phyloP scores from a whole-genome alignment of 2,329 filamentous ascomycete genomes.

The Aplosporella prunicola region DNA sequence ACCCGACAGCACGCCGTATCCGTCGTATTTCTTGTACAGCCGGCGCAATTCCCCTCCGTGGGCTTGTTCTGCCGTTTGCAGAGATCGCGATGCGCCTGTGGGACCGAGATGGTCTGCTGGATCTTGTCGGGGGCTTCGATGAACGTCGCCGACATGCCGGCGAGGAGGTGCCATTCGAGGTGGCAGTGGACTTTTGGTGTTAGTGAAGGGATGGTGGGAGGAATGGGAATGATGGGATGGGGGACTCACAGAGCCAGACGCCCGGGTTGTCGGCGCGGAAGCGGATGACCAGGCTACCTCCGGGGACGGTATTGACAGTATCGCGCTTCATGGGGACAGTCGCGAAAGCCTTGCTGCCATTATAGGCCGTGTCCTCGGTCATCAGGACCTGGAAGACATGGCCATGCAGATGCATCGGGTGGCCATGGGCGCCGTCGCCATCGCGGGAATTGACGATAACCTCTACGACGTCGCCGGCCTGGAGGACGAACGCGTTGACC shows the following conservation, averaged over 20 bases:
- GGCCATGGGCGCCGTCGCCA: slow-evolving; percentile 13
- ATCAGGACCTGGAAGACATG: slow-evolving; percentile 58
- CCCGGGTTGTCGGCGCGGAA: slow-evolving; percentile 53
- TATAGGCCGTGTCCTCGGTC: slow-evolving; percentile 34
- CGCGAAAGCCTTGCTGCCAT: slow-evolving; percentile 40
- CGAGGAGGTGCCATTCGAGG: slow-evolving; percentile 47
- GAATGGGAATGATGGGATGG: not conserved
- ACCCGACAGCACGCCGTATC: not conserved
- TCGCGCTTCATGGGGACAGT: slow-evolving; percentile 57
- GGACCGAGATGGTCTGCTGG: slow-evolving; percentile 7
- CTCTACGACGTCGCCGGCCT: slow-evolving; percentile 15
- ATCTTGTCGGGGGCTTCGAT: slow-evolving; percentile 21
- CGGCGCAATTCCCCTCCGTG: slow-evolving; percentile 10
- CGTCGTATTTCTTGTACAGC: not conserved
- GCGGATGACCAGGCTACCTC: slow-evolving; percentile 56
- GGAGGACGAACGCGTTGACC: slow-evolving; percentile 22
- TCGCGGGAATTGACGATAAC: slow-evolving; percentile 18
- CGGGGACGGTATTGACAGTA: slow-evolving; percentile 52
- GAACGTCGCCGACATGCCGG: slow-evolving; percentile 22
- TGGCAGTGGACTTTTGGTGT: slow-evolving; percentile 65
- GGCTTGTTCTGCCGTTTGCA: slow-evolving; percentile 2
- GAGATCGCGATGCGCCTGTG: not conserved
- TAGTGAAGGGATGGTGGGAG: no score
- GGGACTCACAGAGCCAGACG: slow-evolving; percentile 34
- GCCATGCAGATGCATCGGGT: slow-evolving; percentile 42